These are phyloP conservation scores for Malus hybrid DNA, from an alignment of 331 rosid genomes.

Conservation along the genomic window DNA sequence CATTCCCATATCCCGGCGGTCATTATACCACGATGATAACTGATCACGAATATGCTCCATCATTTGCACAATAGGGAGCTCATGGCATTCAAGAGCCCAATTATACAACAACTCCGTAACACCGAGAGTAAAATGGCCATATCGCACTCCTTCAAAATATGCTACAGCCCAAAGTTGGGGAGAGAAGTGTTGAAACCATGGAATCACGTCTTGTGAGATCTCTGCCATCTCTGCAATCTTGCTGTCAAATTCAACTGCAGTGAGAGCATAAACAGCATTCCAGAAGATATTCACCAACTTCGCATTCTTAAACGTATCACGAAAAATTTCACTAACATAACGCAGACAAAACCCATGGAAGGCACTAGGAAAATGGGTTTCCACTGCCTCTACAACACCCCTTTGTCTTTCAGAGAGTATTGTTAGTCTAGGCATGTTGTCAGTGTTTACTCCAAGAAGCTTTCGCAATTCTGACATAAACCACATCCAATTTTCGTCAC, in stretches of 20 bases:
- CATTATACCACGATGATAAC: slow-evolving; percentile 63
- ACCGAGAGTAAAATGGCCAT: slow-evolving; percentile 81
- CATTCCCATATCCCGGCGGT: slow-evolving; percentile 71
- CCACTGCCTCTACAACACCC: slow-evolving; percentile 80
- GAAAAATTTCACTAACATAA: slow-evolving; percentile 75
- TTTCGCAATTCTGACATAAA: slow-evolving; percentile 92
- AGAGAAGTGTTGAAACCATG: slow-evolving; percentile 85
- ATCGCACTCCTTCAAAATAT: slow-evolving; percentile 88
- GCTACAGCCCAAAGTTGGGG: slow-evolving; percentile 97
- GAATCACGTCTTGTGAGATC: slow-evolving; percentile 70
- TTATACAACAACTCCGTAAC: slow-evolving; percentile 87
- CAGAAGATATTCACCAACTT: slow-evolving; percentile 93
- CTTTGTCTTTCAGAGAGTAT: slow-evolving; percentile 83
- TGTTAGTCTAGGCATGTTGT: slow-evolving; percentile 92
- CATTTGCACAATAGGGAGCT: slow-evolving; percentile 93
- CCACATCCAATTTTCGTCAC: slow-evolving; percentile 99
- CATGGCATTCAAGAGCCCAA: slow-evolving; percentile 98
- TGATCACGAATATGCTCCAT: slow-evolving; percentile 85
- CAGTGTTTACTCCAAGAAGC: slow-evolving; percentile 94
- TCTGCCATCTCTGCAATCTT: slow-evolving; percentile 84
- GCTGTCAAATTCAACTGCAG: slow-evolving; percentile 84
- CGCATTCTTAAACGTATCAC: slow-evolving; percentile 87
- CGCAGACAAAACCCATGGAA: slow-evolving; percentile 92
- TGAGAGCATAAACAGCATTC: slow-evolving; percentile 98
- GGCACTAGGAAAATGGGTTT: slow-evolving; percentile 93